Conservation (phyloP, 2,329 filamentous ascomycete genomes). For the Trichoderma afroharzianum region DNA sequence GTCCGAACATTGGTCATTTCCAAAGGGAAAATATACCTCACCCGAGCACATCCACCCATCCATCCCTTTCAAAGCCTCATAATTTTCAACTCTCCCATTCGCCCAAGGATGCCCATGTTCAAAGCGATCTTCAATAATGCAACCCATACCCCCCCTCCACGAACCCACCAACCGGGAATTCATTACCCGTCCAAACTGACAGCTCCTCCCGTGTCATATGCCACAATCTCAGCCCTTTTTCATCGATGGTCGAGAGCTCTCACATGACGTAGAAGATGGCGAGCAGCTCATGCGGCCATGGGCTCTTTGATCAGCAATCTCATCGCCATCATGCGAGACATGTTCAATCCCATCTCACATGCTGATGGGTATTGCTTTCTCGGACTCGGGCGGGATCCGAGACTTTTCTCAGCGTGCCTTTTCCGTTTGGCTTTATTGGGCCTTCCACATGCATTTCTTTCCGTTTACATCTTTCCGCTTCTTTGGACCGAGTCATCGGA, state of each 20-base stretch:
- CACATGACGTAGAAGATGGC: not conserved
- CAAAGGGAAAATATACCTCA: not conserved
- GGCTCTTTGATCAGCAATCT: not conserved
- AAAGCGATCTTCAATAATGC: not conserved
- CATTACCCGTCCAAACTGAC: not conserved
- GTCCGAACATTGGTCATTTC: not conserved
- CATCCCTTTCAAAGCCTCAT: not conserved
- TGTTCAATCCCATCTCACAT: not conserved
- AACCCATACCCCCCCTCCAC: not conserved
- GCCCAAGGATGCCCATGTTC: not conserved
- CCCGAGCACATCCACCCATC: not conserved
- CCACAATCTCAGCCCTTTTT: not conserved
- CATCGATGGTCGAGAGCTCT: not conserved
- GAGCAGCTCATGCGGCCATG: not conserved
- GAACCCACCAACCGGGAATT: not conserved
- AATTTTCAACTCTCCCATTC: not conserved
- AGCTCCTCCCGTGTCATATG: not conserved
- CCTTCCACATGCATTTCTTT: not conserved
- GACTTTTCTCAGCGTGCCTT: not conserved
- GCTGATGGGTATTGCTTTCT: not conserved
- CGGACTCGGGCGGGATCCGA: not conserved
- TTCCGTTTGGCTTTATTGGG: not conserved
- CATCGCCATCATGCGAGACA: not conserved
- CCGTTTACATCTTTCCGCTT: too few relatives aligned
- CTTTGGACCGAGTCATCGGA: not conserved